Base-by-base conservation (phyloP, 257 asterid species). In the Scutellaria minor region DNA sequence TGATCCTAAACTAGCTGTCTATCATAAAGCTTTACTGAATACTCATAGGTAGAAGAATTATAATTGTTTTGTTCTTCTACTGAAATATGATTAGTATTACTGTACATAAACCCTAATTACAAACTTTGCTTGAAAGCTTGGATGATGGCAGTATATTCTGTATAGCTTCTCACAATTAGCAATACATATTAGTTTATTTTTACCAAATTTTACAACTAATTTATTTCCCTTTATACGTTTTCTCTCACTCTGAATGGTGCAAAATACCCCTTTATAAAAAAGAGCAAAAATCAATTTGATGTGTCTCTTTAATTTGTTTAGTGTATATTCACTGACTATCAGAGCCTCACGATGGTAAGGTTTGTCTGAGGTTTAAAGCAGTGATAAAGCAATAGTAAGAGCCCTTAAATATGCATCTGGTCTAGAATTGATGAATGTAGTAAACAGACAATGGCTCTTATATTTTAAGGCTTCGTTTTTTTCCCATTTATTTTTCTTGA, bases 331-430 rank as follows among this genome's bases (percentile, higher is more conserved):
- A 82, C 80, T 73, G 85, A 6, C 6, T 73, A 81, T 83, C 57
- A 64, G 84, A 83, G 85, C 88, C 64, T 80, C 79, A 44, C 73
- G 77, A 9, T 76, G 88, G 62, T 9, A 73, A 75, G 78, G 0
- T 72, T 73, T 71, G 5, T 81, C 84, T 61, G 84, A 65, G 84
- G 85, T 83, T 83, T 83, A 81, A 80, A 76, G 53, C 83, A 78
- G 88, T 81, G 88, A 75, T 74, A 78, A 58, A 82, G 70, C 6
- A 60, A 8, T 56, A 35, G 0, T 54, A 64, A 2, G 84, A 83
- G 88, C 75, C 53, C 7, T 24, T 6, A 53, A 31, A 18, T 42
- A 70, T 59, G 70, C 78, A 27, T 63, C 83, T 76, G 77, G 66
- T 78, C 79, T 73, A n/a, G 53, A 75, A 76, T 72, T 75, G 79